Evolutionary conservation across 2,329 filamentous ascomycete species (phyloP), one percentile per base, ranked within the genome.

Genomic region (Lachnellula subtilissima): DNA sequence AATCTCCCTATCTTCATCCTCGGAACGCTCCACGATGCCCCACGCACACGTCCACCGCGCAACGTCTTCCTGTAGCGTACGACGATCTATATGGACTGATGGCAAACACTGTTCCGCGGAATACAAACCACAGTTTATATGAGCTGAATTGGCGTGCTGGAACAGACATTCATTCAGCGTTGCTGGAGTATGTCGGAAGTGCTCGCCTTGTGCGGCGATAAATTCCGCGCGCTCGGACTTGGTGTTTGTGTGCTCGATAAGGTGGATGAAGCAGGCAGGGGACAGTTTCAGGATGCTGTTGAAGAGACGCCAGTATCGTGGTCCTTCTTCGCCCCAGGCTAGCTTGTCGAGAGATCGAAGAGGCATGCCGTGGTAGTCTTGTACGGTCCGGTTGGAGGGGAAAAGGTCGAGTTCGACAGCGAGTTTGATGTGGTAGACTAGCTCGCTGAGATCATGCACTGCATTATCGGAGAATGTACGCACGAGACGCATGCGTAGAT

Each of bases 311-410:
- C 60, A 57, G 49, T 68, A 64, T 14, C 60, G 56, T n/a, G 53
- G 57, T 23, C 63, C 66, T 39, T 63, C 61, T 36, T 66, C 55
- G 28, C 67, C 67, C 67, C 67, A 69, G n/a, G 61, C 66, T 5
- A 68, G 59, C 15, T 65, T 65, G n/a, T 57, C 60, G 1, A 67
- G 54, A 4, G 60, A 56, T 19, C 56, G 47, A 8, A 60, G 53
- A 19, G 67, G 60, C 5, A 68, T 50, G n/a, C 57, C 55, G 35
- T 64, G 56, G 2, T 63, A 61, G n/a, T 66, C 58, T 52, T 63
- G 62, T 12, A 70, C 57, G 3, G 64, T 61, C 5, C 62, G 60
- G 48, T 67, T 64, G 1, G 66, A 69, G 2, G 67, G 67, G 36
- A 65, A 70, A 7, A 69, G 57, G 37, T 69, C 66, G 3, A 61